Percentiles rank a stretch among this genome's conserved stretches.
Evolutionary conservation across 139 green algal genomes (phyloP).

Genomic region (Volvox reticuliferus): DNA sequence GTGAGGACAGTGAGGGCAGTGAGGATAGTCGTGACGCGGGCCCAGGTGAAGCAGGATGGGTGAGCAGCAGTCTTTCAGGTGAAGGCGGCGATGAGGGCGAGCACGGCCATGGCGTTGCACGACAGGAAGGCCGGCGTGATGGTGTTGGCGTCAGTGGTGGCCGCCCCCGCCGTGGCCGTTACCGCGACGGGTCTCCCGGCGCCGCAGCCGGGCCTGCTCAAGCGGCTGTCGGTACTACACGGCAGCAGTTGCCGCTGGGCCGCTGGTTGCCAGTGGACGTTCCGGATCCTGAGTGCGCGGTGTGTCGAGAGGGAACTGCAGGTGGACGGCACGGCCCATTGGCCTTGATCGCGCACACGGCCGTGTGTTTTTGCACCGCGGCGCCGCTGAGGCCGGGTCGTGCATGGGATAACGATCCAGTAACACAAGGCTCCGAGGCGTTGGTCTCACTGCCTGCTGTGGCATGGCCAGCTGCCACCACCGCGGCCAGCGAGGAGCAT

Average conservation of each 20-base stretch:
- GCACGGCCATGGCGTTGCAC: neutral
- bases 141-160: neutral
- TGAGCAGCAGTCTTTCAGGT: neutral
- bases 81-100: neutral
- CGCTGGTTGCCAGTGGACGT: constrained; percentile 21
- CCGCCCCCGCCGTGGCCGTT: neutral
- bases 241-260: neutral
- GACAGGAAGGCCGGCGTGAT: neutral
- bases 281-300: neutral
- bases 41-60: neutral
- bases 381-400: neutral
- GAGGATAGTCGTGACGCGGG: neutral
- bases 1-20: neutral
- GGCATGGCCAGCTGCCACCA: neutral
- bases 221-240: neutral
- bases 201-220: neutral
- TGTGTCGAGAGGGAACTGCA: constrained; percentile 17
- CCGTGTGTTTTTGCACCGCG: neutral
- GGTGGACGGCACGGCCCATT: neutral
- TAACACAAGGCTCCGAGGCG: neutral
- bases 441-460: no score
- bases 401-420: neutral
- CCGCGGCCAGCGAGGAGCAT: neutral
- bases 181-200: neutral
- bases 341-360: constrained; percentile 19